These are phyloP conservation scores for Zygosaccharomyces lentus DNA, from an alignment of 805 yeast species.

Conservation along the genomic window DNA sequence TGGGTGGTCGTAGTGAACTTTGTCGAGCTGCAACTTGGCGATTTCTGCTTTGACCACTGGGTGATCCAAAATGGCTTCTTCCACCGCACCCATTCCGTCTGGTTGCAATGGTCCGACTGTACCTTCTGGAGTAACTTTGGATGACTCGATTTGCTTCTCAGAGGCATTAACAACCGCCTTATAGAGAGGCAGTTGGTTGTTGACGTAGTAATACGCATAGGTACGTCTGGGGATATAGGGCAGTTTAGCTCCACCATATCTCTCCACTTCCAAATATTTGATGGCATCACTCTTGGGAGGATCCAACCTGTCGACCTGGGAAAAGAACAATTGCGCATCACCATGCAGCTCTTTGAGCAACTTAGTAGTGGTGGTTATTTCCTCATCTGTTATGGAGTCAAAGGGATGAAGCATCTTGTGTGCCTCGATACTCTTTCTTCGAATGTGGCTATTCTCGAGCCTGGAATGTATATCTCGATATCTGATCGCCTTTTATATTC, in stretches of 20 bases:
- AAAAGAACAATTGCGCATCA: slow-evolving; percentile 55
- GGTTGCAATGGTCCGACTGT: slow-evolving; percentile 68
- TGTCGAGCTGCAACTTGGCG: slow-evolving; percentile 61
- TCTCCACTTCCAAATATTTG: slow-evolving; percentile 64
- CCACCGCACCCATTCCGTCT: slow-evolving; percentile 55
- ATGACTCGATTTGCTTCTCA: slow-evolving; percentile 56
- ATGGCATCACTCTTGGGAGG: slow-evolving; percentile 76
- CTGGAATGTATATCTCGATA: background rate
- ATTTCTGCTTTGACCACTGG: slow-evolving; percentile 61
- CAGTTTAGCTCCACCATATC: slow-evolving; percentile 43
- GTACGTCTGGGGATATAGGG: slow-evolving; percentile 67
- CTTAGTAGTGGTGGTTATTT: slow-evolving; percentile 53
- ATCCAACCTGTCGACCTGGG: slow-evolving; percentile 63
- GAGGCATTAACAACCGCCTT: slow-evolving; percentile 70
- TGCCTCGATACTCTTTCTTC: background rate
- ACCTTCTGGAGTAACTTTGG: slow-evolving; percentile 53
- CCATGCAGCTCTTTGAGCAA: slow-evolving; percentile 56
- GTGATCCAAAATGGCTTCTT: slow-evolving; percentile 46
- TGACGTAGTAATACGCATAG: slow-evolving; percentile 61
- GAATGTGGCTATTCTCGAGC: too few relatives aligned
- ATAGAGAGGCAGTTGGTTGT: slow-evolving; percentile 49
- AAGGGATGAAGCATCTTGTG: slow-evolving; percentile 46
- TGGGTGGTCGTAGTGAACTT: slow-evolving; percentile 28
- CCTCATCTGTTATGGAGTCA: slow-evolving; percentile 55
- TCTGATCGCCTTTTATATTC: background rate